Percentiles rank a stretch among this genome's conserved stretches.
These are phyloP conservation scores for Heliamphora pulchella DNA, from an alignment of 179 eudicot species.

Conservation along the genomic window DNA sequence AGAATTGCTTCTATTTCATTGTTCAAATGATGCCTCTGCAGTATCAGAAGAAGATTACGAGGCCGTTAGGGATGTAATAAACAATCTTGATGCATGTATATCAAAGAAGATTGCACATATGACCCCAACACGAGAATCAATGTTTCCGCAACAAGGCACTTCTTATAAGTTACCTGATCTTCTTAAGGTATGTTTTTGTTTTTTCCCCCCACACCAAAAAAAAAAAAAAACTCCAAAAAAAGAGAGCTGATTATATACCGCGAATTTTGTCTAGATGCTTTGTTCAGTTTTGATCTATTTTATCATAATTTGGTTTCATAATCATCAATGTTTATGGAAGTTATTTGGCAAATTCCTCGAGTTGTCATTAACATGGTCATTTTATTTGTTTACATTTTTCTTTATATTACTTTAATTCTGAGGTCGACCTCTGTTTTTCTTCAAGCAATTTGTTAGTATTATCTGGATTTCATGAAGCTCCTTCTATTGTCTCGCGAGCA, in stretches of 20 bases:
- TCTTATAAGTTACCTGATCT: conserved; percentile 16
- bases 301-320: too few relatives aligned
- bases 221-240: too few relatives aligned
- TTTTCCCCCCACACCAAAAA: too few relatives aligned
- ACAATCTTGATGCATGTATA: conserved; percentile 55
- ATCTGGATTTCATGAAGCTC: not conserved
- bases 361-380: not conserved
- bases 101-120: conserved; percentile 20
- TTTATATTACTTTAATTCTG: not conserved
- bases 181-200: conserved; percentile 14
- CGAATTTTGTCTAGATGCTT: too few relatives aligned
- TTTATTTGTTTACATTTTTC: not conserved
- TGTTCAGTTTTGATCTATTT: too few relatives aligned
- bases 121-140: conserved; percentile 23
- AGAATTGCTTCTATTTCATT: conserved; percentile 42
- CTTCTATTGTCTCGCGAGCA: not conserved
- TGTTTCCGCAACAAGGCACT: conserved; percentile 23
- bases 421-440: not conserved
- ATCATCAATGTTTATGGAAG: too few relatives aligned
- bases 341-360: not conserved
- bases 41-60: conserved; percentile 32
- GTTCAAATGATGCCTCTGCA: conserved; percentile 30
- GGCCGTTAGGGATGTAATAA: conserved; percentile 36
- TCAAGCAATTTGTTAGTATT: not conserved
- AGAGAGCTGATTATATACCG: too few relatives aligned